These are phyloP conservation scores for Symbiodinium natans DNA, from an alignment of 73 alveolate species.

Conservation along the genomic window DNA sequence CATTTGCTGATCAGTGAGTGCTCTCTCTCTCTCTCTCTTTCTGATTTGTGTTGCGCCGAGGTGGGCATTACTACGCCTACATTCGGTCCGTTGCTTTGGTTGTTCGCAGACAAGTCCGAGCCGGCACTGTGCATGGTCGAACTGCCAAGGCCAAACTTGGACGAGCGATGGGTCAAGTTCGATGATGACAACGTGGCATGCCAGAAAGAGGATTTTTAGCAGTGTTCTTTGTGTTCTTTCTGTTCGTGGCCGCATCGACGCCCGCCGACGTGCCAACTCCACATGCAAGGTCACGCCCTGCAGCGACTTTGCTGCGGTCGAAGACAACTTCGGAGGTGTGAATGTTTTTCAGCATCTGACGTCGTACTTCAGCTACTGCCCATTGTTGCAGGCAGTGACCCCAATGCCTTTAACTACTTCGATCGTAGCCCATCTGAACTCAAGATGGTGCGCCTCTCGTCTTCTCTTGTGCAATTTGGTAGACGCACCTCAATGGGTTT, in stretches of 20 bases:
- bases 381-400: conserved; percentile 14
- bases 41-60: no score
- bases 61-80: conserved; percentile 98
- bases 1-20: no score
- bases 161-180: conserved; percentile 76
- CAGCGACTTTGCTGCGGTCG: conserved; percentile 91
- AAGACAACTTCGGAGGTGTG: conserved; percentile 67
- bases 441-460: not conserved
- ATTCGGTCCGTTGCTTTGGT: conserved; percentile 97
- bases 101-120: no score
- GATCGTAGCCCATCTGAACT: conserved; percentile 59
- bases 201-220: no score
- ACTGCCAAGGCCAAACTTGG: conserved; percentile 56
- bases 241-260: no score
- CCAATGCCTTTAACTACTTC: conserved; percentile 16
- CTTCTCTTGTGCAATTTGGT: not conserved
- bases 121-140: not conserved
- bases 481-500: no score
- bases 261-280: no score
- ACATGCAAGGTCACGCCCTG: not conserved
- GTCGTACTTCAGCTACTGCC: no score
- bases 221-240: no score
- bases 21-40: no score
- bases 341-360: no score
- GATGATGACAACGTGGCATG: conserved; percentile 52